Evolutionary conservation across 139 green algal species (phyloP), one percentile per base, ranked within the genome.

Genomic region (Closterium sp.): DNA sequence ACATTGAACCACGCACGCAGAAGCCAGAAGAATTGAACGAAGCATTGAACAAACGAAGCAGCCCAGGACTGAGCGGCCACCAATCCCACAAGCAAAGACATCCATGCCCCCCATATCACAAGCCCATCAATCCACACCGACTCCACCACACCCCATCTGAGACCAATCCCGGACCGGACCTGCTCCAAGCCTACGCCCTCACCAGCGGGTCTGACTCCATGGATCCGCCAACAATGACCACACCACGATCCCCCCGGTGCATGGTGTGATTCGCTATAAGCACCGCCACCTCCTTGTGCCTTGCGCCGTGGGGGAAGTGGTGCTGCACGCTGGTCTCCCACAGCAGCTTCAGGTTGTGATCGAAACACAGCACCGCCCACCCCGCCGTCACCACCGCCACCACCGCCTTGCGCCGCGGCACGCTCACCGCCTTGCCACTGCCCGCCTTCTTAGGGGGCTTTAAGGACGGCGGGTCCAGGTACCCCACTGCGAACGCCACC

Each of bases 341-440:
- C 95, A 97, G 32, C 42, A 97, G 91, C 89, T 96, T 95, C 90
- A 99, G 94, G 95, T 99, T 99, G 97, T 99, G 98, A 94, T 99
- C 98, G 28, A 98, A 98, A 89, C 95, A 97, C 73, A 98, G 89
- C 22, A 99, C 95, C 17, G 96, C 91, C 95, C 97, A 98, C 7
- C 38, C 38, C 38, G 94, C 93, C 1, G 97, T 50, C 38, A 50
- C 38, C 38, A 50, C 38, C 38, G 38, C 38, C 38, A 50, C 38
- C 38, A 50, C 38, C 94, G 97, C 96, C 86, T 95, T 94, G 10
- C 93, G 29, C 62, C 62, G 62, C 70, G 6, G 21, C 62, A 79
- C 45, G 27, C 28, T 70, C 28, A 29, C 38, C 38, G 38, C 38
- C 38, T 50, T 92, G 24, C 92, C 87, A 27, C 38, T 38, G 30